Conservation (phyloP, 2,329 filamentous ascomycete species). For the Botrytis sinoallii region DNA sequence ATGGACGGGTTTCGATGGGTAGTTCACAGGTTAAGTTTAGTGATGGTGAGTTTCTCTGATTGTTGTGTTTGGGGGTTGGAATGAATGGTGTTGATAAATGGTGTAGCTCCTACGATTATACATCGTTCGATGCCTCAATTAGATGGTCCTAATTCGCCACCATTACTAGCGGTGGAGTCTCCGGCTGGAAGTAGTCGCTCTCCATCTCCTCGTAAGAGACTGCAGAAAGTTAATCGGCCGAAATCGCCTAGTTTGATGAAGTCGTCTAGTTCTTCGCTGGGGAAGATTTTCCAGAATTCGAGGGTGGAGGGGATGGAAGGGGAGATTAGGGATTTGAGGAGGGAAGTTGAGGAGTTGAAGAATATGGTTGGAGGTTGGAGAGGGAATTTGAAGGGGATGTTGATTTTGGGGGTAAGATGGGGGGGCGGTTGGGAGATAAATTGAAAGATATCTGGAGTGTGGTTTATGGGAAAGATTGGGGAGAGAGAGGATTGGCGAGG, state of each 20-base stretch:
- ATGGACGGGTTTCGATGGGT: neutral
- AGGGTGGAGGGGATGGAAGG: neutral
- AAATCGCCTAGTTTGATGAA: neutral
- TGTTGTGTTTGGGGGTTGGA: neutral
- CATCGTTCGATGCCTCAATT: neutral
- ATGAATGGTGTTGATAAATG: neutral
- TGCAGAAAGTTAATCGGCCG: neutral
- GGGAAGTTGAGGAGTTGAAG: neutral
- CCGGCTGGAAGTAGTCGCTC: neutral
- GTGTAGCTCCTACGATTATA: neutral
- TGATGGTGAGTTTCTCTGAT: neutral
- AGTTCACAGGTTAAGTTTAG: neutral
- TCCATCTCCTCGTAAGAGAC: neutral
- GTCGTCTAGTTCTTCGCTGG: neutral
- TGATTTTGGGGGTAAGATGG: accelerated
- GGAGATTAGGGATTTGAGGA: neutral
- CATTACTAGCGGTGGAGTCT: neutral
- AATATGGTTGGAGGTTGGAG: neutral
- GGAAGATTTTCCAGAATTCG: neutral
- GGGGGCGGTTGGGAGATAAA: neutral
- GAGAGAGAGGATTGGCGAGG: neutral
- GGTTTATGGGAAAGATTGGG: conserved; percentile 2
- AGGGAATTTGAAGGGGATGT: neutral
- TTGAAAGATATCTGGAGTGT: neutral
- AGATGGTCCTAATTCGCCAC: neutral